These are phyloP conservation scores for Colletotrichum sansevieriae DNA, from an alignment of 2,329 filamentous ascomycete genomes.

Conservation along the genomic window DNA sequence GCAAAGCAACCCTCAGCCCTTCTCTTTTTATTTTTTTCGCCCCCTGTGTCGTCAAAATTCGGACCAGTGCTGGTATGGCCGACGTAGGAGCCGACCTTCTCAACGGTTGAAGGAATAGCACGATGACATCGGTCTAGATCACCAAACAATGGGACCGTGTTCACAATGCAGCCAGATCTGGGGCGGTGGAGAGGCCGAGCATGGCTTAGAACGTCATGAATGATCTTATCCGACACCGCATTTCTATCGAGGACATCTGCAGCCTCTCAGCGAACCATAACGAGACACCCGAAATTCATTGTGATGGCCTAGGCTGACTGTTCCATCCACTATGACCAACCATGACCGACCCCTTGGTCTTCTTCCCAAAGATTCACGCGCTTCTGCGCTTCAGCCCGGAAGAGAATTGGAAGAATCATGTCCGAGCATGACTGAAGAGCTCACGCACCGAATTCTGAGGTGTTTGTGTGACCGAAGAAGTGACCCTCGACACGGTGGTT, in stretches of 20 bases:
- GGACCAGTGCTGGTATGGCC: not conserved
- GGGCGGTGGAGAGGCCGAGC: constrained; percentile 5
- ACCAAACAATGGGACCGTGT: constrained; percentile 13
- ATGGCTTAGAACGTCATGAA: constrained; percentile 32
- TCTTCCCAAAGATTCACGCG: not conserved
- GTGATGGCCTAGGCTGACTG: not conserved
- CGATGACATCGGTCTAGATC: constrained; percentile 30
- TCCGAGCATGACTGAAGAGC: too few relatives aligned
- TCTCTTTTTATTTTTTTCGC: constrained; percentile 4
- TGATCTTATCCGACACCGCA: constrained; percentile 19
- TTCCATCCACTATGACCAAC: not conserved
- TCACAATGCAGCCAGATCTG: constrained; percentile 6
- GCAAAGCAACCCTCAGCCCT: not conserved
- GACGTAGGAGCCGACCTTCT: constrained; percentile 10
- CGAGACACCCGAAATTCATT: not conserved
- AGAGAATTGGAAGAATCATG: too few relatives aligned
- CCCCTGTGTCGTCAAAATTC: constrained; percentile 21
- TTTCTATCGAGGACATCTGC: not conserved
- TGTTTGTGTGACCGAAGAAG: not conserved
- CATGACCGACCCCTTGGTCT: not conserved
- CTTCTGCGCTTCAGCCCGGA: not conserved
- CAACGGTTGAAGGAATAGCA: constrained; percentile 23
- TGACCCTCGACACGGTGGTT: not conserved
- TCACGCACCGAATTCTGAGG: too few relatives aligned
- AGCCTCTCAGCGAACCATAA: not conserved